Percentiles rank a stretch among this genome's conserved stretches.
Conservation (phyloP, 176 grass and related monocot genomes). For the Avena eriantha region DNA sequence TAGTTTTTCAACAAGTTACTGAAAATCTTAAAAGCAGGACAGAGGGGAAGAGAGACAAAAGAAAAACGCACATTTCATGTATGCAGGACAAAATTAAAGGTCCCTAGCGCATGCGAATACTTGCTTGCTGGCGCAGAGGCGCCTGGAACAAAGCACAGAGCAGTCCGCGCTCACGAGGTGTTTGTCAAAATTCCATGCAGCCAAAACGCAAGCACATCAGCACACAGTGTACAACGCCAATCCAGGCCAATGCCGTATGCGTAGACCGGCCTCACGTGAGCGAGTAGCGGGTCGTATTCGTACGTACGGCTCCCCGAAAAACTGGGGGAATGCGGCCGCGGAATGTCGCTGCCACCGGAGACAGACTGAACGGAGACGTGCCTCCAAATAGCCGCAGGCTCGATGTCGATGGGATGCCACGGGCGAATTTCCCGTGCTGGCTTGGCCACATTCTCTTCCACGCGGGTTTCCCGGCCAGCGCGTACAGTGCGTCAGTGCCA, state of each 20-base stretch:
- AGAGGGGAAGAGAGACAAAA: not conserved
- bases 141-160: conserved; percentile 29
- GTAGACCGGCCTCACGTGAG: not conserved
- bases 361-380: conserved; percentile 31
- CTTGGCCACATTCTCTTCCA: conserved; percentile 17
- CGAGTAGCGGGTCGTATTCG: not conserved
- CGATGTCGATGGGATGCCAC: conserved; percentile 14
- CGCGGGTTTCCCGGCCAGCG: not conserved
- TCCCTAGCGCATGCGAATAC: conserved; percentile 45
- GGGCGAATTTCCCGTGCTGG: not conserved
- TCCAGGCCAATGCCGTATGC: not conserved
- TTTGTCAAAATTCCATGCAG: conserved; percentile 60
- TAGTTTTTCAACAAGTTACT: too few species aligned
- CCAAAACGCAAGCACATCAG: conserved; percentile 44
- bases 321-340: not conserved
- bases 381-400: not conserved
- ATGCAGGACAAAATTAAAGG: conserved; percentile 57
- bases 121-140: conserved; percentile 28
- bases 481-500: not conserved
- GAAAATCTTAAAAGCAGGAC: not conserved
- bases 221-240: not conserved
- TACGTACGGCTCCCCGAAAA: not conserved
- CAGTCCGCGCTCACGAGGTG: conserved; percentile 63
- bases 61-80: conserved; percentile 26
- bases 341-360: conserved; percentile 40